These are phyloP conservation scores for Leucosporidium creatinivorum DNA, from an alignment of 768 basidiomycete genomes.

Conservation along the genomic window DNA sequence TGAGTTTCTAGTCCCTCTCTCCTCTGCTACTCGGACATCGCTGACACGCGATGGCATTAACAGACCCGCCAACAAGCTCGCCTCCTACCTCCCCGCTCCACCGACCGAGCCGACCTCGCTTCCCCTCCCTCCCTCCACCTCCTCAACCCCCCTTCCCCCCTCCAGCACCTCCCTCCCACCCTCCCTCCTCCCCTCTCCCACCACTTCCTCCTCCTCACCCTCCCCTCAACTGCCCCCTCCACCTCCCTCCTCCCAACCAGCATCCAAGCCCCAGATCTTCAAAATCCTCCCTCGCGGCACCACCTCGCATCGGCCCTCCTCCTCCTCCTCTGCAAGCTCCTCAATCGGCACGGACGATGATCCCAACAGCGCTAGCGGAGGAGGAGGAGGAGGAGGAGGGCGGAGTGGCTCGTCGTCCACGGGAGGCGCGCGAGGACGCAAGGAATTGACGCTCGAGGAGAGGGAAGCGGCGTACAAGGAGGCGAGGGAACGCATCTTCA, in stretches of 20 bases:
- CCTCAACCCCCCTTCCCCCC: not conserved
- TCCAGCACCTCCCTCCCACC: not conserved
- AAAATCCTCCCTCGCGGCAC: conserved; percentile 23
- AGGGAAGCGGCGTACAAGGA: conserved; percentile 37
- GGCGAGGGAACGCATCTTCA: conserved; percentile 36
- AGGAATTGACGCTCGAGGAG: conserved; percentile 32
- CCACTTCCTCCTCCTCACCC: not conserved
- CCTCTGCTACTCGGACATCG: not conserved
- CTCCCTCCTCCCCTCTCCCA: not conserved
- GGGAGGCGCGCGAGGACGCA: not conserved
- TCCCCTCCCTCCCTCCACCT: not conserved
- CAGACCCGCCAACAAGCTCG: conserved; percentile 18
- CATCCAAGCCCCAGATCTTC: conserved; percentile 16
- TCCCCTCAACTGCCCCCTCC: not conserved
- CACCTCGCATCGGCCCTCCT: conserved; percentile 2
- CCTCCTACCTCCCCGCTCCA: conserved; percentile 4
- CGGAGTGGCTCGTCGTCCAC: too few relatives aligned
- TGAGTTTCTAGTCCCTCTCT: not conserved
- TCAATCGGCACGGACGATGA: conserved; percentile 25
- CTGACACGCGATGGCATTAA: not conserved
- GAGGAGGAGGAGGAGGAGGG: not conserved
- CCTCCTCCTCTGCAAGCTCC: conserved; percentile 20
- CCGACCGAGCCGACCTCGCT: not conserved
- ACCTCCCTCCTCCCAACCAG: too few relatives aligned
- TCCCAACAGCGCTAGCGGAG: not conserved